Conservation (phyloP, 441 rosid genomes). For the Mallotus repandus region DNA sequence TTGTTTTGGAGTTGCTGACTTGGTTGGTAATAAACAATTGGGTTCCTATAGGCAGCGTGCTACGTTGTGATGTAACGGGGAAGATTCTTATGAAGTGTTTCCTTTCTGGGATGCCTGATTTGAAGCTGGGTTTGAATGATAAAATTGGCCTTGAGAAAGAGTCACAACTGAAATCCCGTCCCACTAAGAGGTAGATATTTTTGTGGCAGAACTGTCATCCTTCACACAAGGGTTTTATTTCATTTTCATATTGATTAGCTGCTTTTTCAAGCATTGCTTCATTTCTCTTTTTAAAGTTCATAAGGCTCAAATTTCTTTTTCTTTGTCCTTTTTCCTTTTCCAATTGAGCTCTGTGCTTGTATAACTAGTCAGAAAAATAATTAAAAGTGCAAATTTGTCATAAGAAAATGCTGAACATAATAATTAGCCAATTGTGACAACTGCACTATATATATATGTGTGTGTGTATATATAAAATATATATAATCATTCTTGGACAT, state of each 20-base stretch:
- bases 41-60: constrained; percentile 66
- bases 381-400: neutral
- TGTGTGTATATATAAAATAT: too few relatives aligned
- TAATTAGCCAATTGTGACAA: neutral
- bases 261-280: neutral
- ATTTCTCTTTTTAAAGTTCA: neutral
- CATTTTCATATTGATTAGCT: neutral
- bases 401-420: neutral
- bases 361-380: neutral
- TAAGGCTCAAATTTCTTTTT: constrained; percentile 5
- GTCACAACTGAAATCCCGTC: constrained; percentile 92
- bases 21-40: constrained; percentile 22
- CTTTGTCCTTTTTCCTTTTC: neutral
- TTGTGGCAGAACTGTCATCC: constrained; percentile 4
- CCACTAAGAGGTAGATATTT: constrained; percentile 75
- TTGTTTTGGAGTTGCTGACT: neutral
- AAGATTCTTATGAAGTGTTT: constrained; percentile 98
- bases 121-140: constrained; percentile 97
- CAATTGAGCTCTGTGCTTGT: neutral
- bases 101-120: constrained; percentile 99
- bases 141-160: constrained; percentile 99
- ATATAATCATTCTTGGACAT: neutral
- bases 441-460: too few relatives aligned
- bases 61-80: constrained; percentile 97
- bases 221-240: neutral